These are phyloP conservation scores for Phaeophleospora eucalypticola DNA, from an alignment of 2,329 filamentous ascomycete species.

Conservation along the genomic window DNA sequence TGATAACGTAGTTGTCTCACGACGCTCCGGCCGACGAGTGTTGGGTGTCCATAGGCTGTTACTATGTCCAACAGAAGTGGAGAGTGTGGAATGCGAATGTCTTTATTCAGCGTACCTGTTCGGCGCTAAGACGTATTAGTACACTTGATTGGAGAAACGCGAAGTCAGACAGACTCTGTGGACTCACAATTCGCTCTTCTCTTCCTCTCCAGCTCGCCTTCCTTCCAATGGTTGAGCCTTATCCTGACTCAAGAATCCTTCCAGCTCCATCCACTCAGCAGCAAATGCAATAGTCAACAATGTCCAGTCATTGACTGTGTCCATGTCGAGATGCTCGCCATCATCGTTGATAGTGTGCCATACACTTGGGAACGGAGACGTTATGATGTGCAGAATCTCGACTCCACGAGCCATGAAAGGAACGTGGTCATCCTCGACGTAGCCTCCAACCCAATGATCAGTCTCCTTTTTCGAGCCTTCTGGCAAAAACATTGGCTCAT, in stretches of 20 bases:
- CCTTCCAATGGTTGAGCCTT: not conserved
- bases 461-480: conserved; percentile 54
- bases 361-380: conserved; percentile 71
- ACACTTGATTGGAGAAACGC: not conserved
- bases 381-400: conserved; percentile 84
- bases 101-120: not conserved
- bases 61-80: too few relatives aligned
- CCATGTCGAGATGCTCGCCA: conserved; percentile 74
- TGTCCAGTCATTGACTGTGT: conserved; percentile 82
- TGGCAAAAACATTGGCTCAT: conserved; percentile 55
- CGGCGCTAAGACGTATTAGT: not conserved
- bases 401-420: conserved; percentile 87
- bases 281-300: conserved; percentile 78
- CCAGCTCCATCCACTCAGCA: conserved; percentile 88
- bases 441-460: conserved; percentile 48
- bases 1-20: not conserved
- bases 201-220: not conserved
- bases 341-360: conserved; percentile 88
- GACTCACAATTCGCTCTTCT: conserved; percentile 5
- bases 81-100: not conserved
- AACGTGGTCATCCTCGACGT: conserved; percentile 75
- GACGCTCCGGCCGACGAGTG: not conserved
- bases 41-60: not conserved
- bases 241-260: conserved; percentile 47
- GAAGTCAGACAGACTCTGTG: not conserved